These are phyloP conservation scores for Pleurotus ostreatus DNA, from an alignment of 768 basidiomycete species.

Conservation along the genomic window DNA sequence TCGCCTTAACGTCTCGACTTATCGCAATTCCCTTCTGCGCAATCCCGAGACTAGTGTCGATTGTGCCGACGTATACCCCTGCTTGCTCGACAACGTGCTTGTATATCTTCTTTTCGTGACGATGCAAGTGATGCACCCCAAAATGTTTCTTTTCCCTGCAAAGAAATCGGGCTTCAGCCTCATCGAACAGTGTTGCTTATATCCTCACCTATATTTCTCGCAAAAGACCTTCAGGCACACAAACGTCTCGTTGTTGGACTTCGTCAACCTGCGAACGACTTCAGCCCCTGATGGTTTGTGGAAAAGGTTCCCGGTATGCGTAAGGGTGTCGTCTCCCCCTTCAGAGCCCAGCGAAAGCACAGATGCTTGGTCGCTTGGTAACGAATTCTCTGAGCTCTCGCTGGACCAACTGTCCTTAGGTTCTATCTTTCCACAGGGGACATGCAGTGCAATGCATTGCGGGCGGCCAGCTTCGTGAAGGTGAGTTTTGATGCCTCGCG, in stretches of 20 bases:
- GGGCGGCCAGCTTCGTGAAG: no score
- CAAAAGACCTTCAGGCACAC: not conserved
- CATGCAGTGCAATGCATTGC: no score
- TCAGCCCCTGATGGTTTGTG: not conserved
- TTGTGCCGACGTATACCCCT: not conserved
- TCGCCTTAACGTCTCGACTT: not conserved
- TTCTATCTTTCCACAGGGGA: no score
- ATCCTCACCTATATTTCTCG: not conserved
- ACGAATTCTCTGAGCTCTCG: no score
- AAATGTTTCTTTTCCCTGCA: not conserved
- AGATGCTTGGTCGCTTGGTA: no score
- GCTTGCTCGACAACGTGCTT: not conserved
- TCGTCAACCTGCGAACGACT: not conserved
- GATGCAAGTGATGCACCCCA: not conserved
- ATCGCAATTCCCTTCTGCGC: not conserved
- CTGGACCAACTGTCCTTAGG: no score
- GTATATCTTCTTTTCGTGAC: not conserved
- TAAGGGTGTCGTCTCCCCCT: no score
- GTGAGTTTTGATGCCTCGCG: no score
- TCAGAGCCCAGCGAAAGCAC: no score
- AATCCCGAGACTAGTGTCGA: not conserved
- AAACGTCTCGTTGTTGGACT: slow-evolving; percentile 2
- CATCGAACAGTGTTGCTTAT: not conserved
- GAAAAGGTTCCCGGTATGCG: no score
- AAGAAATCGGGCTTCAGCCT: not conserved